phyloP scores from a whole-genome alignment of 176 grass and related monocot species.

The Poa pratensis region DNA sequence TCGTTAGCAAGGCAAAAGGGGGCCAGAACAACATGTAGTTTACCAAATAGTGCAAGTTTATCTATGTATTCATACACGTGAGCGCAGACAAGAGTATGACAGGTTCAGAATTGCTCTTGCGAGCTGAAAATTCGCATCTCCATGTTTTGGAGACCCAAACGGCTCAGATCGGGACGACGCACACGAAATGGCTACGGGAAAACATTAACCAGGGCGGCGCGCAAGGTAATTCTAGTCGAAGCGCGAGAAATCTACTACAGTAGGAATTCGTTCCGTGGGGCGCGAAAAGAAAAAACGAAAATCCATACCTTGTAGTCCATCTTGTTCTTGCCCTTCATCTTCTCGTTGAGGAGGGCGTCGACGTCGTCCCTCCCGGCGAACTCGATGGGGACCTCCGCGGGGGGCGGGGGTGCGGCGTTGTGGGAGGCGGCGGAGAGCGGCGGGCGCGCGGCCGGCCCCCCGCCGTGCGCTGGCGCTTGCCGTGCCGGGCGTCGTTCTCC shows the following conservation, averaged over 20 bases:
- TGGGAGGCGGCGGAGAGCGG: constrained; percentile 40
- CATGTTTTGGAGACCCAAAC: background rate
- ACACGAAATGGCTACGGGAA: background rate
- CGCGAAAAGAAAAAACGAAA: background rate
- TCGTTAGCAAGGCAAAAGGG: background rate
- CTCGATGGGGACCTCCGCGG: constrained; percentile 47
- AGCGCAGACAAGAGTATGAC: background rate
- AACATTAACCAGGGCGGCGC: background rate
- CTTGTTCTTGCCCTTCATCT: constrained; percentile 87
- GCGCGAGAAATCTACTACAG: background rate
- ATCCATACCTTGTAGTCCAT: constrained; percentile 67
- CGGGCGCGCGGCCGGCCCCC: constrained; percentile 24
- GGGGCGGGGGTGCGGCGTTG: constrained; percentile 5
- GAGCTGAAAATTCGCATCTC: background rate
- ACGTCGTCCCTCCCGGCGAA: constrained; percentile 65
- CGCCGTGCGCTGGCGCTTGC: constrained; percentile 56
- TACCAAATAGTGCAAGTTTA: background rate
- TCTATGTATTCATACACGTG: background rate
- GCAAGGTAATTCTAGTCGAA: background rate
- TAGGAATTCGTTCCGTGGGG: background rate
- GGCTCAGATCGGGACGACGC: background rate
- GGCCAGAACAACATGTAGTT: background rate
- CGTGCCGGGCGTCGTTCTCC: constrained; percentile 49
- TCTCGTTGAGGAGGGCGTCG: constrained; percentile 65
- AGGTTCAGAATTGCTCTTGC: background rate